Conservation (phyloP, 2,329 filamentous ascomycete genomes). For the Lasiodiplodia gonubiensis region DNA sequence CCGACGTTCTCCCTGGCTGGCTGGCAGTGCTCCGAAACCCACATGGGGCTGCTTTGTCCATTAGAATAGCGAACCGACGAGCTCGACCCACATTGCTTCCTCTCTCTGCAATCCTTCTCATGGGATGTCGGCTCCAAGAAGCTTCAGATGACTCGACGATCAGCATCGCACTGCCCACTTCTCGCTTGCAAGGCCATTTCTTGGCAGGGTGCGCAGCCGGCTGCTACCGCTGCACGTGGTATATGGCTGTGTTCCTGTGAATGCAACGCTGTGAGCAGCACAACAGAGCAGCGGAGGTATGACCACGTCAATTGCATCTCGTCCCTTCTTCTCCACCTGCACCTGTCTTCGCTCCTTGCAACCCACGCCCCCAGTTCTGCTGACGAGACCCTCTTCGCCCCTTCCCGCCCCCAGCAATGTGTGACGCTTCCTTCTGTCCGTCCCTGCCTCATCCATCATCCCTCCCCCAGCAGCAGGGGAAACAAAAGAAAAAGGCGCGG, state of each 20-base stretch:
- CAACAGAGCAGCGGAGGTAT: background rate
- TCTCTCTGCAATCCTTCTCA: background rate
- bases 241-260: background rate
- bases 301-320: background rate
- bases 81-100: background rate
- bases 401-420: background rate
- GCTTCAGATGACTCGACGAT: background rate
- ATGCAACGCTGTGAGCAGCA: background rate
- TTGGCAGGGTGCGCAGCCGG: background rate
- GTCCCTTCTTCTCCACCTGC: background rate
- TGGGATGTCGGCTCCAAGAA: background rate
- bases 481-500: background rate
- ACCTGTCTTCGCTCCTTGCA: background rate
- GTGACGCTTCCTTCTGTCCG: background rate
- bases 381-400: background rate
- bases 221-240: background rate
- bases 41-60: background rate
- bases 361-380: background rate
- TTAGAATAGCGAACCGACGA: background rate
- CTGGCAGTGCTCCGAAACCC: background rate
- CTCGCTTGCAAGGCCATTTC: background rate
- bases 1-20: background rate
- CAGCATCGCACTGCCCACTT: background rate
- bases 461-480: background rate
- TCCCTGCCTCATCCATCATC: background rate